phyloP scores from a whole-genome alignment of 2,329 filamentous ascomycete species.

The Aureobasidium sp. region DNA sequence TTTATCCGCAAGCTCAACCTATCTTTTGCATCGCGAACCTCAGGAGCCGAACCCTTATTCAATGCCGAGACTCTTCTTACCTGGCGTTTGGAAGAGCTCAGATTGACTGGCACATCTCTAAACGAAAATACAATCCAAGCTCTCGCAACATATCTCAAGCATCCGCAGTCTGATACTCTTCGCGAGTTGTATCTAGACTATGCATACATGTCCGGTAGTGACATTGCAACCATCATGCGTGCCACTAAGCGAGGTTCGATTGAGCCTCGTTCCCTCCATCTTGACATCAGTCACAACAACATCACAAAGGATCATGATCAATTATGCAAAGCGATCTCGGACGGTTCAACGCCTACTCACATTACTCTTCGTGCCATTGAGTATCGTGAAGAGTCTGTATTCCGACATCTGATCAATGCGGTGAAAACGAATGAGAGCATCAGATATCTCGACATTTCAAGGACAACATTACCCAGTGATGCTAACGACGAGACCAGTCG shows the following conservation, averaged over 20 bases:
- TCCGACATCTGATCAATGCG: constrained; percentile 54
- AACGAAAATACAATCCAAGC: constrained; percentile 58
- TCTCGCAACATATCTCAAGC: constrained; percentile 50
- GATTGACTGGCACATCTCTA: constrained; percentile 53
- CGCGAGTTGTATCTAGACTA: constrained; percentile 57
- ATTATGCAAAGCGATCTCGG: constrained; percentile 44
- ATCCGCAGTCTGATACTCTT: constrained; percentile 47
- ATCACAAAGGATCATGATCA: constrained; percentile 45
- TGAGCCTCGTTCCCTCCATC: constrained; percentile 49
- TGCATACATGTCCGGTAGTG: constrained; percentile 55
- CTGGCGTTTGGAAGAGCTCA: constrained; percentile 59
- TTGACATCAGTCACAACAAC: constrained; percentile 58
- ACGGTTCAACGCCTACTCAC: constrained; percentile 50
- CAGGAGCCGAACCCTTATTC: constrained; percentile 55
- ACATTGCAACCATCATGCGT: constrained; percentile 57
- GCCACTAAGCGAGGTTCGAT: constrained; percentile 49
- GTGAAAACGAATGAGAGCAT: constrained; percentile 55
- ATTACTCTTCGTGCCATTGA: constrained; percentile 61
- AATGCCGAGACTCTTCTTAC: constrained; percentile 56
- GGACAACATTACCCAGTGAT: constrained; percentile 60
- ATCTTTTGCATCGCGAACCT: constrained; percentile 55
- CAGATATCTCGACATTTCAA: constrained; percentile 58
- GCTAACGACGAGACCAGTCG: constrained; percentile 59
- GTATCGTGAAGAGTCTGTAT: constrained; percentile 57
- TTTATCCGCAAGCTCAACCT: constrained; percentile 59